Percentiles rank a stretch among this genome's conserved stretches.
Conservation (phyloP, 176 grass and related monocot genomes). For the Hyparrhenia diplandra region DNA sequence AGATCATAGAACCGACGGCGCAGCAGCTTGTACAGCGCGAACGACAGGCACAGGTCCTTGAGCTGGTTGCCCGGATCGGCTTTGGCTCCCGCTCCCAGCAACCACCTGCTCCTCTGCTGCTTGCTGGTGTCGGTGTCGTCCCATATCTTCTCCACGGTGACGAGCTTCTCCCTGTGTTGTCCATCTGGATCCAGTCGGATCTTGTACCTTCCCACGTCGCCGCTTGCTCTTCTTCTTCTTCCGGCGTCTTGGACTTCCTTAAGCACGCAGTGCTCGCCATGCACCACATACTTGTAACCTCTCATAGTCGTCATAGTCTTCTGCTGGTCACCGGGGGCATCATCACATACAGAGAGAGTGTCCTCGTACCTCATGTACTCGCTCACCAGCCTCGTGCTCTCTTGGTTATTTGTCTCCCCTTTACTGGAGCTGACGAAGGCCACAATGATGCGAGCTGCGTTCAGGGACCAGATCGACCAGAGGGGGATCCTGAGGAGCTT, state of each 20-base stretch:
- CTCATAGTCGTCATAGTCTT: background rate
- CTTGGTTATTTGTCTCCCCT: background rate
- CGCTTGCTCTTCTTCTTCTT: too few species aligned
- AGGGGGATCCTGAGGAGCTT: too few species aligned
- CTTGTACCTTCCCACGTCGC: background rate
- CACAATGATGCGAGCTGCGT: background rate
- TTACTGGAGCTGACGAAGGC: background rate
- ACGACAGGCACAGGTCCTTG: too few species aligned
- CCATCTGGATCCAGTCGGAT: background rate
- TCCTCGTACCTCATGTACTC: conserved; percentile 37
- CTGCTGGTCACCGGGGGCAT: too few species aligned
- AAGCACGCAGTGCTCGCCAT: background rate
- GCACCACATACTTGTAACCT: conserved; percentile 24
- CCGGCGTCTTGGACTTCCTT: background rate
- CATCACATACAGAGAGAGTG: too few species aligned
- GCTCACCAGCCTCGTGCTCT: background rate
- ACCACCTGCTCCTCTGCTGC: too few species aligned
- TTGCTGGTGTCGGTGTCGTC: too few species aligned
- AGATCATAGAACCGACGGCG: conserved; percentile 7
- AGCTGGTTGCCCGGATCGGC: background rate
- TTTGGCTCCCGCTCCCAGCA: background rate
- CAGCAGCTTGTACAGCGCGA: too few species aligned
- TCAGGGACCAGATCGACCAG: too few species aligned
- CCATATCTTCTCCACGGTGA: conserved; percentile 15
- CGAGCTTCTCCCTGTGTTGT: background rate